Evolutionary conservation across 169 alveolate genomes (phyloP).

Genomic region (Eimeria falciformis): DNA sequence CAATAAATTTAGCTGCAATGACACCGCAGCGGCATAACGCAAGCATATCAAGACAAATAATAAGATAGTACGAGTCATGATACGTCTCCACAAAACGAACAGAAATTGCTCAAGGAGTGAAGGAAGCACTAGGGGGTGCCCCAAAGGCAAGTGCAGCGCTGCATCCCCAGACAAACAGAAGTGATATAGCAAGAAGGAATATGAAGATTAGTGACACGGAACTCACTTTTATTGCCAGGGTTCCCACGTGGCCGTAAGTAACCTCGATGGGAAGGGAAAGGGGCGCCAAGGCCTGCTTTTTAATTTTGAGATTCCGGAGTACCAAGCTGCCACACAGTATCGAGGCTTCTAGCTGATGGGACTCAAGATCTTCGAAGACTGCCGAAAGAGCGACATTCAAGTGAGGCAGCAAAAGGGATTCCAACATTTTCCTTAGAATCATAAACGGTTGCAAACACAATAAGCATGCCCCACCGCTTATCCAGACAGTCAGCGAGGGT

Average conservation of each 20-base stretch:
- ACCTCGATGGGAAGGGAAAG: conserved; percentile 69
- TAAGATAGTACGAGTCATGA: no score
- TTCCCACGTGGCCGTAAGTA: conserved; percentile 65
- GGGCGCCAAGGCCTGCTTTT: conserved; percentile 60
- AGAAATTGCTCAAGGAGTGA: no score
- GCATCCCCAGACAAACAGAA: no score
- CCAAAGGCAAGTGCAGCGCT: no score
- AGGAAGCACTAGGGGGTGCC: background rate
- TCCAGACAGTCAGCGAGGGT: no score
- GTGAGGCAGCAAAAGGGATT: conserved; percentile 65
- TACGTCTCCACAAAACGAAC: no score
- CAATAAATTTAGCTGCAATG: conserved; percentile 51
- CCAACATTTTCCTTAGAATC: conserved; percentile 48
- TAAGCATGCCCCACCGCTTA: no score
- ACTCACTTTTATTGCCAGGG: conserved; percentile 54
- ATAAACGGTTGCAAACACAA: no score
- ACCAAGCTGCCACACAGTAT: conserved; percentile 49
- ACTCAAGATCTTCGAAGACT: conserved; percentile 60
- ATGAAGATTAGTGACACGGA: no score
- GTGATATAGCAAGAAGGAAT: no score
- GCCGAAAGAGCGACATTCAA: conserved; percentile 64
- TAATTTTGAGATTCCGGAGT: conserved; percentile 43
- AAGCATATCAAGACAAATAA: no score
- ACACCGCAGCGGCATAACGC: no score
- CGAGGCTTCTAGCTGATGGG: conserved; percentile 65